Evolutionary conservation across 208 protist genomes (phyloP), one percentile per base, ranked within the genome.

Genomic region (Polymyxa betae): DNA sequence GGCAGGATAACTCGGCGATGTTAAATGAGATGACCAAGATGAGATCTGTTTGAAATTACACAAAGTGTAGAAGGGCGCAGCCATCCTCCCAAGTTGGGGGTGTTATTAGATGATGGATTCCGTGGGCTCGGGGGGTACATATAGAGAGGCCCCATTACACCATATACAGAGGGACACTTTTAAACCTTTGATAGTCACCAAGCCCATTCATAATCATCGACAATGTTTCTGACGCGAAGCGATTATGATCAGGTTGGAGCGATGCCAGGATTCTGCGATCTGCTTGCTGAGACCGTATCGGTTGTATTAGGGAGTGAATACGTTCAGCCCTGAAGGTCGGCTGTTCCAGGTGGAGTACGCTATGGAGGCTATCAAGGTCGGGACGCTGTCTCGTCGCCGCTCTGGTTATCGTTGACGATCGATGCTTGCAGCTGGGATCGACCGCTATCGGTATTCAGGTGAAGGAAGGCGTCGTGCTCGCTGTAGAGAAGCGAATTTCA

Each of bases 281-380:
- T 60, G 5, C 12, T 60, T 60, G 49, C 24, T 60, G 12, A 24
- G 5, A 60, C 49, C 24, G 49, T 29, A 29, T 5, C 24, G 49
- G 49, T 24, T 24, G 5, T 98, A 99, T 93, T 94, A 97, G 44
- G 98, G 98, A 90, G 97, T 99, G 0, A 99, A 99, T 94, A 99
- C 98, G 54, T 99, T 99, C 94, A 99, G 97, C 44, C 98, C 98
- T 24, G 98, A 99, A 93, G 99, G 99, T 40, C 96, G 90, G 44
- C 96, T 99, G 45, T 99, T 99, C 95, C 99, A 98, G 92, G 96
- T 98, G n/a, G 97, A 98, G 90, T 98, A 98, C 91, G 96, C 96
- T 29, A 95, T 97, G 38, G 95, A 98, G 90, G 97, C 97, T 0
- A 97, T 98, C 91, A 97, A 98, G 93, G 95, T 97, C 38, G 89